Conservation (phyloP, 1,284 basidiomycete genomes). For the Malassezia japonica region DNA sequence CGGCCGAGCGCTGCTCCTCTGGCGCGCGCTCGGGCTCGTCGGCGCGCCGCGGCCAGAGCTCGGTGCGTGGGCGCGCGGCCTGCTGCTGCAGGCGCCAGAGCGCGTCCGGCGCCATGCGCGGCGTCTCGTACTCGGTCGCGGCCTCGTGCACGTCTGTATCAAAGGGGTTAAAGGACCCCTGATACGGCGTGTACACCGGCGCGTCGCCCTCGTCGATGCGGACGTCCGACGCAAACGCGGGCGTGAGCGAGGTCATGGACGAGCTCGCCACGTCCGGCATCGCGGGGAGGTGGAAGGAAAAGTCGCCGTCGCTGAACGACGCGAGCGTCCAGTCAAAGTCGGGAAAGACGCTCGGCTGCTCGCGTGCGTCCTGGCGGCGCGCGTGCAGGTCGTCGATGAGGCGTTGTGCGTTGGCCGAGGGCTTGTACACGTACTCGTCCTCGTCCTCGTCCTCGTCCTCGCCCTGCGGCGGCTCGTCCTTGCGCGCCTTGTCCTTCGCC, state of each 20-base stretch:
- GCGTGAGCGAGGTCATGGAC: slow-evolving; percentile 19
- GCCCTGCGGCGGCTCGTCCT: neutral
- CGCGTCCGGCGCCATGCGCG: slow-evolving; percentile 15
- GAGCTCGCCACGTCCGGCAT: slow-evolving; percentile 10
- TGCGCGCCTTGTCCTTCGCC: neutral
- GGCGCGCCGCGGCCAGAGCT: neutral
- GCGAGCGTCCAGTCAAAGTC: slow-evolving; percentile 41
- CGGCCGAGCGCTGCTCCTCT: slow-evolving; percentile 17
- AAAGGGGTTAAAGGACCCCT: slow-evolving; percentile 44
- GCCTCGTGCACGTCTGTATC: slow-evolving; percentile 26
- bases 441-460: slow-evolving; percentile 53
- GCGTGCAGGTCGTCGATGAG: slow-evolving; percentile 72
- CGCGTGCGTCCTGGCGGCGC: slow-evolving; percentile 63
- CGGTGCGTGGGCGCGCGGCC: neutral
- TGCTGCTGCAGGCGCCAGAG: slow-evolving; percentile 6
- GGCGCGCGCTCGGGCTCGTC: neutral
- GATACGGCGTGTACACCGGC: slow-evolving; percentile 27
- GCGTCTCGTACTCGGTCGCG: neutral
- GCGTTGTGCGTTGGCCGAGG: slow-evolving; percentile 71
- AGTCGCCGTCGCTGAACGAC: slow-evolving; percentile 39
- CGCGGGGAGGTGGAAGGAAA: slow-evolving; percentile 34
- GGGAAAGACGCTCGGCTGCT: slow-evolving; percentile 36
- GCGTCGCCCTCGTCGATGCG: slow-evolving; percentile 19
- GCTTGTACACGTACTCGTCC: slow-evolving; percentile 62
- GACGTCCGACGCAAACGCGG: slow-evolving; percentile 18